These are phyloP conservation scores for Wickerhamomyces alni DNA, from an alignment of 805 yeast species.

Conservation along the genomic window DNA sequence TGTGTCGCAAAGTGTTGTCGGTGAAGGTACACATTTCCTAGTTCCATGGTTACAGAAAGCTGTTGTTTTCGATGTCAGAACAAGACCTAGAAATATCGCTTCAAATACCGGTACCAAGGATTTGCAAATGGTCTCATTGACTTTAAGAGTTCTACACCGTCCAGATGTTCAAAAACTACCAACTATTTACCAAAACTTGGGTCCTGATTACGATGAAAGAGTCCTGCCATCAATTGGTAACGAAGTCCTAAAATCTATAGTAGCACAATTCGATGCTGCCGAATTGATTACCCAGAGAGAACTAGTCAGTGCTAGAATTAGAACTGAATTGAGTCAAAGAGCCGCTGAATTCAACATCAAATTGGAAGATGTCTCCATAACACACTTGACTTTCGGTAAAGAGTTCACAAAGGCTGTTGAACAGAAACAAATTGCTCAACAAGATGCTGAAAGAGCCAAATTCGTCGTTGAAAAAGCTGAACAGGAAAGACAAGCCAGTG, in stretches of 20 bases:
- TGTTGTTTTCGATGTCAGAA: constrained; percentile 83
- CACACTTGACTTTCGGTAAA: constrained; percentile 94
- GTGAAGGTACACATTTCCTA: constrained; percentile 95
- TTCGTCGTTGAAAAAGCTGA: constrained; percentile 93
- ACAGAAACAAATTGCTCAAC: constrained; percentile 98
- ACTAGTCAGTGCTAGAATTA: constrained; percentile 81
- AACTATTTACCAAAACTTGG: constrained; percentile 81
- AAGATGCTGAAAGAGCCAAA: constrained; percentile 96
- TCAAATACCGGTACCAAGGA: constrained; percentile 97
- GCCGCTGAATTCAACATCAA: constrained; percentile 86
- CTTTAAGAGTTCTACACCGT: constrained; percentile 88
- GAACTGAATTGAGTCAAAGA: constrained; percentile 76
- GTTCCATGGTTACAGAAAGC: constrained; percentile 96
- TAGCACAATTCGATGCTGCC: constrained; percentile 93
- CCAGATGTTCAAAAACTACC: constrained; percentile 87
- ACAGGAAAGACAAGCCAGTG: constrained; percentile 92
- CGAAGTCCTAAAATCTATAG: constrained; percentile 83
- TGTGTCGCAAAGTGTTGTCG: constrained; percentile 80
- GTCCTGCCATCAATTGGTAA: constrained; percentile 90
- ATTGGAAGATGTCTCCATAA: constrained; percentile 94
- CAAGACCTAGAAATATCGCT: constrained; percentile 90
- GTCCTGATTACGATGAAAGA: constrained; percentile 91
- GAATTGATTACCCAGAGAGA: constrained; percentile 97
- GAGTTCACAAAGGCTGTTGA: constrained; percentile 98
- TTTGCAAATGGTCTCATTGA: constrained; percentile 89